Percentiles rank a stretch among this genome's conserved stretches.
Conservation (phyloP, 768 basidiomycete species). For the Mycena belliarum region DNA sequence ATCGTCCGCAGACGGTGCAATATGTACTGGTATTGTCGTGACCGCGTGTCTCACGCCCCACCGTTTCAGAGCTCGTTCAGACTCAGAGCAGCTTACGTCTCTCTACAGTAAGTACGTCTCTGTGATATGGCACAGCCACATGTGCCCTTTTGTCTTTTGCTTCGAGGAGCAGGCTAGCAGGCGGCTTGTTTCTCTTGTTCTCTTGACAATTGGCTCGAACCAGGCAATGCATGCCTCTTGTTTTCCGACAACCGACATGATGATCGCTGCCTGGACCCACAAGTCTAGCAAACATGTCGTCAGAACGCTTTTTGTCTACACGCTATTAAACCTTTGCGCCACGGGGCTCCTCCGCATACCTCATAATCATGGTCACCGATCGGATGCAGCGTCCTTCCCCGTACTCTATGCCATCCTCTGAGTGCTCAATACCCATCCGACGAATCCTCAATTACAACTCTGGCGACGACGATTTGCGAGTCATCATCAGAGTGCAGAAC, state of each 20-base stretch:
- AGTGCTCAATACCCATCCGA: slow-evolving; percentile 13
- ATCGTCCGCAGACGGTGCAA: no score
- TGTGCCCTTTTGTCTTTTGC: no score
- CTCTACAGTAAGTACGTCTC: no score
- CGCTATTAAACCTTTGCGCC: slow-evolving; percentile 9
- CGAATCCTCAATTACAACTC: slow-evolving; percentile 2
- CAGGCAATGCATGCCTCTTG: neutral
- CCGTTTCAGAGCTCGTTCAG: no score
- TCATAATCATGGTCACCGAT: slow-evolving; percentile 8
- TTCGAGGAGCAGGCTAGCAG: no score
- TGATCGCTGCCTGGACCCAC: neutral
- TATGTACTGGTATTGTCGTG: no score
- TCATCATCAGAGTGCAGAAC: slow-evolving; percentile 19
- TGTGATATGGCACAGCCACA: no score
- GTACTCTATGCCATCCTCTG: slow-evolving; percentile 2
- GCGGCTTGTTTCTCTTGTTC: neutral
- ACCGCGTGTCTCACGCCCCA: no score
- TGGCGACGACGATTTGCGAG: slow-evolving; percentile 9
- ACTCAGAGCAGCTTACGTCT: no score
- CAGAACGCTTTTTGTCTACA: neutral
- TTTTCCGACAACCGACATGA: neutral
- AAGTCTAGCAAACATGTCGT: slow-evolving; percentile 3
- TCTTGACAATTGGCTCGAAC: slow-evolving; percentile 1
- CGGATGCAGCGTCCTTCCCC: slow-evolving; percentile 6
- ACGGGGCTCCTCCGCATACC: neutral